Evolutionary conservation across 2,329 filamentous ascomycete genomes (phyloP).

Genomic region (Pyrenophora graminea): DNA sequence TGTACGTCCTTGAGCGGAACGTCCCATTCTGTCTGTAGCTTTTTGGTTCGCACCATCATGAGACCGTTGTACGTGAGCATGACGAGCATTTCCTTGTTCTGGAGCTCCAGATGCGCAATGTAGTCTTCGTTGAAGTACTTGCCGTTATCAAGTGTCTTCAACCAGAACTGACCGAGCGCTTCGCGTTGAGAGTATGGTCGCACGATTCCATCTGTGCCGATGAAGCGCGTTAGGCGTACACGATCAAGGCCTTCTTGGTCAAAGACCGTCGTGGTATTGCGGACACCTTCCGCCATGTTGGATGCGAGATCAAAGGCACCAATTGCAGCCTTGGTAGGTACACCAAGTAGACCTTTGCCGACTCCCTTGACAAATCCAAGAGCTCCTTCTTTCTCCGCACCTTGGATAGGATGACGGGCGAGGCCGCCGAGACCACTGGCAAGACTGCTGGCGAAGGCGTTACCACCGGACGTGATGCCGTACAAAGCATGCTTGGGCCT

Average conservation of each 20-base stretch:
- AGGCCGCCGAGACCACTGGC: constrained; percentile 93
- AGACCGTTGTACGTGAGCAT: constrained; percentile 67
- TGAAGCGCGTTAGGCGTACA: constrained; percentile 89
- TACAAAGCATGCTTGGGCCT: constrained; percentile 96
- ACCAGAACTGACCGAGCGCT: constrained; percentile 95
- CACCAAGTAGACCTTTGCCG: constrained; percentile 87
- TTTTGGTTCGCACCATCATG: constrained; percentile 85
- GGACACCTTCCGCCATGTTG: constrained; percentile 95
- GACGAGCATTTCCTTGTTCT: constrained; percentile 85
- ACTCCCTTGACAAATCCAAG: constrained; percentile 97
- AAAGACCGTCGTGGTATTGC: constrained; percentile 98
- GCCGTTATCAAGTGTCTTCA: constrained; percentile 96
- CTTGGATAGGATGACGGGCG: constrained; percentile 90
- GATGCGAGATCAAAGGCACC: constrained; percentile 96
- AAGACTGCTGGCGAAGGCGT: constrained; percentile 89
- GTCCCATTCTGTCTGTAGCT: constrained; percentile 91
- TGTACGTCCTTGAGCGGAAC: constrained; percentile 94
- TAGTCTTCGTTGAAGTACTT: constrained; percentile 98
- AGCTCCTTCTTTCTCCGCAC: constrained; percentile 92
- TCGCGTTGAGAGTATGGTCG: constrained; percentile 93
- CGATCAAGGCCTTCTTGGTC: constrained; percentile 93
- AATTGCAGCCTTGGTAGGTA: constrained; percentile 97
- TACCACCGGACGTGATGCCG: constrained; percentile 92
- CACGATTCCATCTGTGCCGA: constrained; percentile 89
- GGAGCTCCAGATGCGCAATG: constrained; percentile 92